phyloP scores from a whole-genome alignment of 371 early-diverging fungal genomes.

The Actinomortierella ambigua region DNA sequence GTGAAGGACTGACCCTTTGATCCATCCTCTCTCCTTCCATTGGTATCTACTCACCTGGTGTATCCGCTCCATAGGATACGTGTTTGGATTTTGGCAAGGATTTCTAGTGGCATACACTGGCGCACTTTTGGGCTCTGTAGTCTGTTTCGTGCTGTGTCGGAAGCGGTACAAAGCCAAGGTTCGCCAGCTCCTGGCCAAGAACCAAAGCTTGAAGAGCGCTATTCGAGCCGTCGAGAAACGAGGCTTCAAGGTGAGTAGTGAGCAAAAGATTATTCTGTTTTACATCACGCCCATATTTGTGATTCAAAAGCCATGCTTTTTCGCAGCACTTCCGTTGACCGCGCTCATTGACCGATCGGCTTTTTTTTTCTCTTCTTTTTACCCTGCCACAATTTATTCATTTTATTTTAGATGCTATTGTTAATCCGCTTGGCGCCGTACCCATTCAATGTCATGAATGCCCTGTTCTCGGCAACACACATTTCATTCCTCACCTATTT shows the following conservation, averaged over 20 bases:
- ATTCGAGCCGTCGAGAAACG: slow-evolving; percentile 71
- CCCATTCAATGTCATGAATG: slow-evolving; percentile 76
- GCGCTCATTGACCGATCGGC: too few species aligned
- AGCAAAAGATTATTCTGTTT: too few species aligned
- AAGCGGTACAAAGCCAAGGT: slow-evolving; percentile 58
- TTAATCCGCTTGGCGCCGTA: slow-evolving; percentile 80
- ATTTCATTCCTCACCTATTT: slow-evolving; percentile 60
- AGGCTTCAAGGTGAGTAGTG: slow-evolving; percentile 63
- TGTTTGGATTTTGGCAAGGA: slow-evolving; percentile 66
- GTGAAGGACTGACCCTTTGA: neutral
- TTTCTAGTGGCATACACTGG: slow-evolving; percentile 64
- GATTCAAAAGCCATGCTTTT: neutral
- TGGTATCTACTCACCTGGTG: too few species aligned
- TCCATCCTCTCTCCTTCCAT: neutral
- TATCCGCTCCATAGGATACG: slow-evolving; percentile 56
- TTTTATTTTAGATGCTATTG: slow-evolving; percentile 54
- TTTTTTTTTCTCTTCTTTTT: slow-evolving; percentile 8
- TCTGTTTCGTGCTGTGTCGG: slow-evolving; percentile 65
- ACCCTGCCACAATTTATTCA: slow-evolving; percentile 2
- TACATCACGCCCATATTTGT: neutral
- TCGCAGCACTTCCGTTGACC: neutral
- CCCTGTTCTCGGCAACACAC: slow-evolving; percentile 67
- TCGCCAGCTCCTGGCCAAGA: slow-evolving; percentile 52
- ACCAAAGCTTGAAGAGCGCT: slow-evolving; percentile 60
- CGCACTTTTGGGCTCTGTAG: slow-evolving; percentile 61